A percentile compares a stretch with the other conserved stretches of the same genome.
These are phyloP conservation scores for Paxillus ammoniavirescens DNA, from an alignment of 768 basidiomycete genomes.

Conservation along the genomic window DNA sequence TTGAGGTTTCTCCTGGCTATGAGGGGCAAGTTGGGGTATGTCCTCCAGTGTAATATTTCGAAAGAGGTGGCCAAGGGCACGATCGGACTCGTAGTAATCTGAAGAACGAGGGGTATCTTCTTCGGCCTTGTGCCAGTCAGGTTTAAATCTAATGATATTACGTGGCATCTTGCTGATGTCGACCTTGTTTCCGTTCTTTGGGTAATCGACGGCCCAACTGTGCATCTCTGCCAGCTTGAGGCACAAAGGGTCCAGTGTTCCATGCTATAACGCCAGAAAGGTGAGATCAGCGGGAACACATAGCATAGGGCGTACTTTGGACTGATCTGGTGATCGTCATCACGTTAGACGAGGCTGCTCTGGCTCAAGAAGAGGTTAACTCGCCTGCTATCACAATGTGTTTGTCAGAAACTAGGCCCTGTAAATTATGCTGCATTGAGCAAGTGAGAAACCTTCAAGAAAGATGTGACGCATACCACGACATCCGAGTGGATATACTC, in stretches of 20 bases:
- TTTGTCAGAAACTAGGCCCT: conserved; percentile 70
- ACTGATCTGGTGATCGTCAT: conserved; percentile 56
- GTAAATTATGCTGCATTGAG: conserved; percentile 9
- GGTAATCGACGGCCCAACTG: conserved; percentile 73
- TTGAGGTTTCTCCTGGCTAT: conserved; percentile 12
- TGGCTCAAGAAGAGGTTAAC: conserved; percentile 13
- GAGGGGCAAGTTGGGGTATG: conserved; percentile 16
- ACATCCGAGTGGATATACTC: conserved; percentile 85
- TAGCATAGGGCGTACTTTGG: conserved; percentile 42
- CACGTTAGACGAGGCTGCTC: neutral
- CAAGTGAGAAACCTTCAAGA: neutral
- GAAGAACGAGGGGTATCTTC: conserved; percentile 49
- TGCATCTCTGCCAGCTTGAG: conserved; percentile 55
- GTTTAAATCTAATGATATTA: conserved; percentile 62
- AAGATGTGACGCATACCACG: conserved; percentile 43
- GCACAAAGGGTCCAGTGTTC: conserved; percentile 60
- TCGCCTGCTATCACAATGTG: conserved; percentile 70
- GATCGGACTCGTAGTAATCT: conserved; percentile 70
- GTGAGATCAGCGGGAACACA: conserved; percentile 3
- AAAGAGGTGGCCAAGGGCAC: conserved; percentile 71
- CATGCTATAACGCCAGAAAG: conserved; percentile 39
- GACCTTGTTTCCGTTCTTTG: conserved; percentile 72
- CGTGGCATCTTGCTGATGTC: conserved; percentile 52
- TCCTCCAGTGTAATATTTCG: conserved; percentile 55
- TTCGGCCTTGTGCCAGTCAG: conserved; percentile 76